phyloP scores from a whole-genome alignment of 2,329 filamentous ascomycete genomes.

The Trichoderma atrobrunneum region DNA sequence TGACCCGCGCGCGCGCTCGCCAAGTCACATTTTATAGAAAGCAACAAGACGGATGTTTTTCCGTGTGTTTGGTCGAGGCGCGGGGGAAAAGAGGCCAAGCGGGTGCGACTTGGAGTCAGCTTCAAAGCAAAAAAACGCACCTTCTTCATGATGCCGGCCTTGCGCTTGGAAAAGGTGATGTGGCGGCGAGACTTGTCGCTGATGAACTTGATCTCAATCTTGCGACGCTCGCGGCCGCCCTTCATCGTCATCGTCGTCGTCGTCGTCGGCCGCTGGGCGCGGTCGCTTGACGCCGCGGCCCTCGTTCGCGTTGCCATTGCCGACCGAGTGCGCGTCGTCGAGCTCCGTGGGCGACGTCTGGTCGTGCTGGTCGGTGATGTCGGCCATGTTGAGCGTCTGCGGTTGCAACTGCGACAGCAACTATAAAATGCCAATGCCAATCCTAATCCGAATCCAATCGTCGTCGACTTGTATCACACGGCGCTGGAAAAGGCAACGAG shows the following conservation, averaged over 20 bases:
- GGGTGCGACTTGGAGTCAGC: background rate
- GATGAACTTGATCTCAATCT: constrained; percentile 99
- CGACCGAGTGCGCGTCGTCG: constrained; percentile 68
- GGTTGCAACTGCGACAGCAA: constrained; percentile 19
- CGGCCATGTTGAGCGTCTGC: constrained; percentile 57
- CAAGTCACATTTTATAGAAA: background rate
- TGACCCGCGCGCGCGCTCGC: background rate
- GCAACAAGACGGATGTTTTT: background rate
- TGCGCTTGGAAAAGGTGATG: constrained; percentile 99
- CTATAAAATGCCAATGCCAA: constrained; percentile 20
- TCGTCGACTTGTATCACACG: constrained; percentile 23
- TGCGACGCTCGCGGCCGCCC: constrained; percentile 93
- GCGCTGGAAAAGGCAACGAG: constrained; percentile 50
- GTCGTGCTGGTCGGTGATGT: constrained; percentile 75
- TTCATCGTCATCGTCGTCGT: constrained; percentile 98
- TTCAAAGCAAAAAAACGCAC: constrained; percentile 50
- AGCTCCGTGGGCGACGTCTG: constrained; percentile 71
- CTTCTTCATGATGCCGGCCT: constrained; percentile 99
- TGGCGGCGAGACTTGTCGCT: constrained; percentile 99
- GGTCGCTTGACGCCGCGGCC: constrained; percentile 85
- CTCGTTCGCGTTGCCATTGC: constrained; percentile 70
- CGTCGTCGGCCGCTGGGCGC: constrained; percentile 83
- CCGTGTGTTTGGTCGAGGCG: background rate
- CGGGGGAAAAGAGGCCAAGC: background rate
- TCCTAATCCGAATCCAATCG: constrained; percentile 22